Conservation (phyloP, 2,329 filamentous ascomycete genomes). For the Tolypocladium paradoxum region DNA sequence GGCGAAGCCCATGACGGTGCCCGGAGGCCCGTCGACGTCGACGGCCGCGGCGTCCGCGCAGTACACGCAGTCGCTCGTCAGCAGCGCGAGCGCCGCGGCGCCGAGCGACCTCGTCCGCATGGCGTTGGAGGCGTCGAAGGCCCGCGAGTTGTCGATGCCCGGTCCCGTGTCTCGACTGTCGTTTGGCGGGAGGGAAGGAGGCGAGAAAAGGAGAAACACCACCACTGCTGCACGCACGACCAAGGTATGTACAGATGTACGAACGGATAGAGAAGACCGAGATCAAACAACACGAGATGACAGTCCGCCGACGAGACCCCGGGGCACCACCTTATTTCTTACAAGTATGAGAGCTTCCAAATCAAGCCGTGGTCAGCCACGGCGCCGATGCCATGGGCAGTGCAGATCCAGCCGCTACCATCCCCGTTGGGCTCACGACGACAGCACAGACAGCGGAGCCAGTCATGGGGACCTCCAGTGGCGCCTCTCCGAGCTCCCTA, state of each 20-base stretch:
- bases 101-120: slow-evolving; percentile 7
- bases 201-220: not conserved
- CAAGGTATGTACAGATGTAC: not conserved
- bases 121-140: not conserved
- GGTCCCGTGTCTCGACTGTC: not conserved
- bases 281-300: not conserved
- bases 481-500: not conserved
- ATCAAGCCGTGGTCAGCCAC: not conserved
- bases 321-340: not conserved
- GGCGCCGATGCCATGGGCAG: not conserved
- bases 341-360: not conserved
- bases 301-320: not conserved
- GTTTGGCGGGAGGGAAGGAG: not conserved
- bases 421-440: not conserved
- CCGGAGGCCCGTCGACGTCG: not conserved
- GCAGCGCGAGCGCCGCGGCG: slow-evolving; percentile 6
- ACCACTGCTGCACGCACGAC: not conserved
- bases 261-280: too few species aligned
- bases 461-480: not conserved
- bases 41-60: not conserved
- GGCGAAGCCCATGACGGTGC: slow-evolving; percentile 10
- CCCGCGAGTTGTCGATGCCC: not conserved
- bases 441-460: not conserved
- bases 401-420: not conserved
- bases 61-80: slow-evolving; percentile 1